phyloP scores from a whole-genome alignment of 331 rosid genomes.

The Saraca asoca region DNA sequence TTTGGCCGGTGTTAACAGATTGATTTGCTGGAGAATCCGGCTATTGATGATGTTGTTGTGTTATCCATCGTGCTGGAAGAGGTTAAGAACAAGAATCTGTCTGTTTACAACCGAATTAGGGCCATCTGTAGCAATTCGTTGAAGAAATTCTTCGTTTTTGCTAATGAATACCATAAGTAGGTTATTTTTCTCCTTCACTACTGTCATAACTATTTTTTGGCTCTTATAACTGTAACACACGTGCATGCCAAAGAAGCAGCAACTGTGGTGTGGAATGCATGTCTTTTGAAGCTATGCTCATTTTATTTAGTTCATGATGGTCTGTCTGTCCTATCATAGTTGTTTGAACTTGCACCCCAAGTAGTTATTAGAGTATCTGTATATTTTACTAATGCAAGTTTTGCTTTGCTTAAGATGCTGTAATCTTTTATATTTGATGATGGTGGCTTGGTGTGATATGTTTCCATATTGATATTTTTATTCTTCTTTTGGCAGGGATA shows the following conservation, averaged over 20 bases:
- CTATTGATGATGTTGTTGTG: conserved; percentile 80
- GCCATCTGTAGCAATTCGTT: conserved; percentile 64
- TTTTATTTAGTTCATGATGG: too few species aligned
- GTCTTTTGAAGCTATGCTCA: not conserved
- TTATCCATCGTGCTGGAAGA: conserved; percentile 85
- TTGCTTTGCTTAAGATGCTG: not conserved
- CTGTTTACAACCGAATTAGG: conserved; percentile 79
- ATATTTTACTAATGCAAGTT: conserved; percentile 12
- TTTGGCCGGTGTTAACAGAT: conserved; percentile 47
- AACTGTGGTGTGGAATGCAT: not conserved
- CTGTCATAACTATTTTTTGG: not conserved
- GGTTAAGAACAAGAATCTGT: conserved; percentile 75
- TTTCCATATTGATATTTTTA: not conserved
- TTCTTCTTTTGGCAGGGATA: conserved; percentile 61
- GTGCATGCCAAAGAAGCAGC: not conserved
- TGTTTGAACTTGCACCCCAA: not conserved
- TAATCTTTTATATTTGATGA: conserved; percentile 7
- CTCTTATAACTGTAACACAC: not conserved
- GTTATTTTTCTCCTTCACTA: not conserved
- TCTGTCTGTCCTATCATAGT: not conserved
- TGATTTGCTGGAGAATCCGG: conserved; percentile 93
- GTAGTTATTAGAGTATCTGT: conserved; percentile 13
- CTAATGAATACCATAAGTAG: conserved; percentile 93
- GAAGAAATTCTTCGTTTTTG: conserved; percentile 77
- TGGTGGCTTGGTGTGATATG: not conserved